Percentiles rank a stretch among this genome's conserved stretches.
These are phyloP conservation scores for Debaryomyces nepalensis DNA, from an alignment of 1,139 yeast genomes.

Conservation along the genomic window DNA sequence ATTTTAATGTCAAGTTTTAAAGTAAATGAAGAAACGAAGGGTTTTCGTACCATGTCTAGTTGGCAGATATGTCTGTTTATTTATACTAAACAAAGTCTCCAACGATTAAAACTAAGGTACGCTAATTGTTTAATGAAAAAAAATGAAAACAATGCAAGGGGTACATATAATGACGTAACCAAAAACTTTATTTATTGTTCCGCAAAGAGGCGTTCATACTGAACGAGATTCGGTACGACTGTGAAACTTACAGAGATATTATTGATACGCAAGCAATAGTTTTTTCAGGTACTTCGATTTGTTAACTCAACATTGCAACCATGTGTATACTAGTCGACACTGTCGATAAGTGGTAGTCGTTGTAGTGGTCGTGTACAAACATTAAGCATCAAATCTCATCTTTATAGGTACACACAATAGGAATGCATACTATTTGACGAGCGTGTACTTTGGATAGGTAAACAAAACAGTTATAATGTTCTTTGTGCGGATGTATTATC, in stretches of 20 bases:
- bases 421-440: background rate
- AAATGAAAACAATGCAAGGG: constrained; percentile 11
- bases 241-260: no score
- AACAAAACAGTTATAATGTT: no score
- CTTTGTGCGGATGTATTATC: no score
- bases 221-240: no score
- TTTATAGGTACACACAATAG: background rate
- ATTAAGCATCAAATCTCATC: background rate
- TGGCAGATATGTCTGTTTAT: background rate
- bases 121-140: background rate
- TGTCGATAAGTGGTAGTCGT: background rate
- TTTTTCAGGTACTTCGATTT: no score
- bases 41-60: no score
- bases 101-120: constrained; percentile 4
- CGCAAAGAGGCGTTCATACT: no score
- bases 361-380: constrained; percentile 1
- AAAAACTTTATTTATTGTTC: constrained; percentile 1
- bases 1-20: no score
- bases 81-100: background rate
- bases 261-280: no score
- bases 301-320: no score
- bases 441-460: background rate
- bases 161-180: constrained; percentile 10
- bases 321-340: no score
- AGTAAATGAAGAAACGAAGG: no score